Evolutionary conservation across 2,329 filamentous ascomycete species (phyloP), one percentile per base, ranked within the genome.

Genomic region (Aureobasidium uvarum): DNA sequence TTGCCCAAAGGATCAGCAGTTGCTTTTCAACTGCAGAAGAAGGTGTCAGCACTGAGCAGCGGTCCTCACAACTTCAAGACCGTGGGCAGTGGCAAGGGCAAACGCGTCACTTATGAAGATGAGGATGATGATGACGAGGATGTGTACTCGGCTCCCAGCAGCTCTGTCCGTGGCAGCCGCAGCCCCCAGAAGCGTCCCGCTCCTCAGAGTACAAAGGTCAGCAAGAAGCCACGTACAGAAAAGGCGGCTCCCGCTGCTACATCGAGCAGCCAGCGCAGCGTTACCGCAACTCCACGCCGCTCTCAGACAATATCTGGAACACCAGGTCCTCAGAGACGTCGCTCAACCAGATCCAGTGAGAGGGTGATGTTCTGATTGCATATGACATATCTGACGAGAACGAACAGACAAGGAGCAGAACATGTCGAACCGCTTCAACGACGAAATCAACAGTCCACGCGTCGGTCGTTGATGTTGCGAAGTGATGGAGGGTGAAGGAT

Each of bases 51-150:
- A n/a, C 23, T 64, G 38, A 55, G 50, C 25, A 64, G 60, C 23
- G 60, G 60, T n/a, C 60, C 60, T 54, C 39, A 46, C 38, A 55
- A 64, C 50, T 64, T 64, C 60, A 64, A 64, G 28, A 18, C 48
- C 6, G 48, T 25, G n/a, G 39, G n/a, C 16, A 46, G 14, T 2
- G 20, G 25, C 50, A 64, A 64, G 38, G 39, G 25, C 14, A 64
- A 64, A 46, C 38, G 50, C 4, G 13, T 31, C 11, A 28, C n/a
- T 33, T 25, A 52, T 16, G 50, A 39, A 20, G 31, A 23, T 20
- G 18, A 28, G 8, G 50, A 36, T 10, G 60, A 36, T 14, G 60
- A 64, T 23, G 48, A 43, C 16, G 43, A 20, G 4, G 56, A 48
- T n/a, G 25, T 48, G 41, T 36, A 55, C 50, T 54, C 50, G 14